Evolutionary conservation across 2,329 filamentous ascomycete species (phyloP).

Genomic region (Beauveria sp.): DNA sequence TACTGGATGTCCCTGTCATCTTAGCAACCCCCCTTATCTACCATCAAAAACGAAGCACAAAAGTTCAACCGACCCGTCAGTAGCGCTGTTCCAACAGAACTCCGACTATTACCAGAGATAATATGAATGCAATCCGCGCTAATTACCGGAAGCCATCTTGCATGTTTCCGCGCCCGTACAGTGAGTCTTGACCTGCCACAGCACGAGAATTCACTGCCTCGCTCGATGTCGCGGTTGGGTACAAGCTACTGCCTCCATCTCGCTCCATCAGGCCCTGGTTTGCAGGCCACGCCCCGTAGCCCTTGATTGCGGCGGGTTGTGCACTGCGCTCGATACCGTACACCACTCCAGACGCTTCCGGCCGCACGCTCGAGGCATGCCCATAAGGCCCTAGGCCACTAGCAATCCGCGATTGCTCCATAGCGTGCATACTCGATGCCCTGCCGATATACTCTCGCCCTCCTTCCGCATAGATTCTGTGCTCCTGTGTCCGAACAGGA

Average conservation of each 20-base stretch:
- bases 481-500: conserved; percentile 37
- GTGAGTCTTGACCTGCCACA: background rate
- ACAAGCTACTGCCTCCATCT: background rate
- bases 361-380: conserved; percentile 36
- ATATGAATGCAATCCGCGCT: background rate
- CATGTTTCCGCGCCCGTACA: conserved; percentile 3
- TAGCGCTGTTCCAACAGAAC: background rate
- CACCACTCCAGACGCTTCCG: conserved; percentile 21
- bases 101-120: background rate
- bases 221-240: background rate
- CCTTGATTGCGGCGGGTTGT: background rate
- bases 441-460: conserved; percentile 48
- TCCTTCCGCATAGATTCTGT: conserved; percentile 36
- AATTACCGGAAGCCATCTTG: conserved; percentile 1
- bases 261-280: background rate
- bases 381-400: conserved; percentile 31
- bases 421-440: conserved; percentile 51
- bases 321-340: background rate
- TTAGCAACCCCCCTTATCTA: background rate
- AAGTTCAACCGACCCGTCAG: background rate
- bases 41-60: background rate
- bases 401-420: conserved; percentile 36
- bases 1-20: background rate
- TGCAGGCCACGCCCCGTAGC: conserved; percentile 1
- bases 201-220: background rate